A percentile compares a stretch with the other conserved stretches of the same genome.
phyloP scores from a whole-genome alignment of 2,329 filamentous ascomycete genomes.

The Stagonosporopsis cucurbitacearum region DNA sequence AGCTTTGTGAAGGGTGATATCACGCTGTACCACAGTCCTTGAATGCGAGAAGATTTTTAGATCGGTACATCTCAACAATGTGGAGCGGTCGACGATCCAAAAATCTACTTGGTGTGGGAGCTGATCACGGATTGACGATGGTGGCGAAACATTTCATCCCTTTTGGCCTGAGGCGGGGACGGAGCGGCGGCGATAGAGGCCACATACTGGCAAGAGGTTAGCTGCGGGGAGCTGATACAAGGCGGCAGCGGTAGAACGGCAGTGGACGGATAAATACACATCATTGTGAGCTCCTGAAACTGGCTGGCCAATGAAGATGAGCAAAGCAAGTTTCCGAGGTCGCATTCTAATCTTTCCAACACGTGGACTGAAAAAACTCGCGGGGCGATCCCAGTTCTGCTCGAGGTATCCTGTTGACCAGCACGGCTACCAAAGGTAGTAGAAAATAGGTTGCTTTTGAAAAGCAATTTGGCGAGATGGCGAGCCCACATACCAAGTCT shows the following conservation, averaged over 20 bases:
- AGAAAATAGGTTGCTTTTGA: too few species aligned
- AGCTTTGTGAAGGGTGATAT: background rate
- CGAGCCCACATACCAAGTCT: background rate
- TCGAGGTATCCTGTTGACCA: too few species aligned
- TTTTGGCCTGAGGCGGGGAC: background rate
- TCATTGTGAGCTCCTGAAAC: background rate
- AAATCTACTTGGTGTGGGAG: background rate
- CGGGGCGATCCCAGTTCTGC: too few species aligned
- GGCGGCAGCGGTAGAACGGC: background rate
- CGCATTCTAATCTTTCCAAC: background rate
- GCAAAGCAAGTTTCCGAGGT: background rate
- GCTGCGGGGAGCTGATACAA: background rate
- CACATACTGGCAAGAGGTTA: background rate
- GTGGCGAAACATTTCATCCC: background rate
- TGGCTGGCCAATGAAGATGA: background rate
- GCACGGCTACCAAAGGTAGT: too few species aligned
- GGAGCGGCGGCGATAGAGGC: constrained; percentile 1
- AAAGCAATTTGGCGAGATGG: constrained; percentile 2
- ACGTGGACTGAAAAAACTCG: too few species aligned
- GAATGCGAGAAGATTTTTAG: too few species aligned
- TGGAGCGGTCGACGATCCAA: background rate
- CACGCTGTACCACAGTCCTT: too few species aligned
- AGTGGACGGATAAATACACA: constrained; percentile 9
- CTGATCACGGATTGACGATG: background rate
- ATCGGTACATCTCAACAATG: too few species aligned